These are phyloP conservation scores for Oxyria digyna DNA, from an alignment of 148 eudicot species.

Conservation along the genomic window DNA sequence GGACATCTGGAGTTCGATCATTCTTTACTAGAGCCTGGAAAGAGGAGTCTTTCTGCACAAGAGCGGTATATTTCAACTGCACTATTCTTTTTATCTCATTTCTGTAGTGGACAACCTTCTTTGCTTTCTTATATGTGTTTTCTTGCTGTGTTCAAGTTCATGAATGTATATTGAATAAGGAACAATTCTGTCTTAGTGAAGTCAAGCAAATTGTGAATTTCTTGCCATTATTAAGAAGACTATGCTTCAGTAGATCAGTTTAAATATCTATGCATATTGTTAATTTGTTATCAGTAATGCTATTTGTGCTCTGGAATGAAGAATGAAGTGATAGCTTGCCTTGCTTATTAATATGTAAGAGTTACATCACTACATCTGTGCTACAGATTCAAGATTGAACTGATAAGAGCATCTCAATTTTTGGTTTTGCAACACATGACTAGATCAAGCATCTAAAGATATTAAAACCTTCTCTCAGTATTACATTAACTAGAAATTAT, in stretches of 20 bases:
- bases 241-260: not conserved
- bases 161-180: not conserved
- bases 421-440: not conserved
- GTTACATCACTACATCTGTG: not conserved
- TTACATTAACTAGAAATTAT: too few relatives aligned
- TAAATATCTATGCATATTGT: too few relatives aligned
- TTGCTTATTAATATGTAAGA: too few relatives aligned
- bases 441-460: not conserved
- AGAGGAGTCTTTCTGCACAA: slow-evolving; percentile 40
- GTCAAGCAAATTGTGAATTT: not conserved
- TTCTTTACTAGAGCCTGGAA: slow-evolving; percentile 47
- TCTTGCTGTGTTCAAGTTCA: not conserved
- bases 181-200: not conserved
- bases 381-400: not conserved
- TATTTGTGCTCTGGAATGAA: not conserved
- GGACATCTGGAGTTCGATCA: slow-evolving; percentile 57
- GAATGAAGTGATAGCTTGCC: not conserved
- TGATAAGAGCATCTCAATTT: not conserved
- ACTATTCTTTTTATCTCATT: not conserved
- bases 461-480: not conserved
- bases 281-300: not conserved
- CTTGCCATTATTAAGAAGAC: not conserved
- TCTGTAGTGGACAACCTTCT: not conserved
- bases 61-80: slow-evolving; percentile 36
- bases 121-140: too few relatives aligned